Percentiles rank a stretch among this genome's conserved stretches.
Conservation (phyloP, 164 flowering plant genomes). For the Piper betle region DNA sequence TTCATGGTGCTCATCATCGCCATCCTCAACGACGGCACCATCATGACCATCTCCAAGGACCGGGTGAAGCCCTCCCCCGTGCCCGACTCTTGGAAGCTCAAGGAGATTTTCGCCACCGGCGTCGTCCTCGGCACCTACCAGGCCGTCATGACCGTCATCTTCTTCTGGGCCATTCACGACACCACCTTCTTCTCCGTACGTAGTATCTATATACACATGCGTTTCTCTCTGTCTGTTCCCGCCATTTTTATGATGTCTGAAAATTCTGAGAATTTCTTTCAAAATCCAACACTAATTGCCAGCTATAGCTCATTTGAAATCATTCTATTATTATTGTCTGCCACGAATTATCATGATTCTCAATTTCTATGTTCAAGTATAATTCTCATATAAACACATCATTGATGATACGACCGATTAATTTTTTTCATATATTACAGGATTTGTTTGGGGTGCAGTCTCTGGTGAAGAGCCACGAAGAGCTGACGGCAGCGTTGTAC, state of each 20-base stretch:
- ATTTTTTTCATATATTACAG: conserved; percentile 6
- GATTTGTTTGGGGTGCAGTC: conserved; percentile 16
- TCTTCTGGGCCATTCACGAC: conserved; percentile 21
- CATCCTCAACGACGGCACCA: conserved; percentile 31
- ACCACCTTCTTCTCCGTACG: conserved; percentile 24
- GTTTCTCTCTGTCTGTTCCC: no score
- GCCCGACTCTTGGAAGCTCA: conserved; percentile 34
- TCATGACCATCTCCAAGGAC: conserved; percentile 35
- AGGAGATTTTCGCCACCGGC: conserved; percentile 32
- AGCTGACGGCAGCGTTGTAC: conserved; percentile 17
- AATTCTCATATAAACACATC: not conserved
- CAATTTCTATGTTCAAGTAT: not conserved
- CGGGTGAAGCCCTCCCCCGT: conserved; percentile 29
- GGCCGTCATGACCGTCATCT: conserved; percentile 25
- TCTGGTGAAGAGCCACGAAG: conserved; percentile 8
- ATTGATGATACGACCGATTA: not conserved
- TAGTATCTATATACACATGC: not conserved
- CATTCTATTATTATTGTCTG: no score
- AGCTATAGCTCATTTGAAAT: no score
- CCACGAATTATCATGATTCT: not conserved
- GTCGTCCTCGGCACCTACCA: conserved; percentile 26
- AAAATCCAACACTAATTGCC: no score
- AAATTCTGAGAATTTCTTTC: no score
- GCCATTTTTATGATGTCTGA: no score
- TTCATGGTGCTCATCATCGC: conserved; percentile 33